Evolutionary conservation across 768 basidiomycete species (phyloP).

Genomic region (Psilocybe cubensis): DNA sequence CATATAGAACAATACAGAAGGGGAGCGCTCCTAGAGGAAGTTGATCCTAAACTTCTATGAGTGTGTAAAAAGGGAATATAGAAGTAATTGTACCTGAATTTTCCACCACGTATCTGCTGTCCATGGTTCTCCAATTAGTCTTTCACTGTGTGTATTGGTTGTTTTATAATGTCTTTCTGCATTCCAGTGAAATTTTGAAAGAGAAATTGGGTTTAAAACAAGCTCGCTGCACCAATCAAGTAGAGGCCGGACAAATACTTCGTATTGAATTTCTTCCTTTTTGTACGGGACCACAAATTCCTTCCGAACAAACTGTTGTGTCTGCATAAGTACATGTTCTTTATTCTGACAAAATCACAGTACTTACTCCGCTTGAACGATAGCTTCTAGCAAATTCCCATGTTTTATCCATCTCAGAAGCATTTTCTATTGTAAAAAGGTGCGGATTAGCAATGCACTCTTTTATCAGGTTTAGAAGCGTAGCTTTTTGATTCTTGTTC

Average conservation of each 20-base stretch:
- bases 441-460: background rate
- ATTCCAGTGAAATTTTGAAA: slow-evolving; percentile 22
- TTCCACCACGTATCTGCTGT: slow-evolving; percentile 40
- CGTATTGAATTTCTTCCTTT: background rate
- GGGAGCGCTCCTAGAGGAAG: slow-evolving; percentile 30
- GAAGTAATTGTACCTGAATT: slow-evolving; percentile 32
- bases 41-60: slow-evolving; percentile 7
- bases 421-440: background rate
- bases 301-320: slow-evolving; percentile 11
- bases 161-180: slow-evolving; percentile 23
- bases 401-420: background rate
- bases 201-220: slow-evolving; percentile 25
- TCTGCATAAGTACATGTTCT: background rate
- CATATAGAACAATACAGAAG: slow-evolving; percentile 38
- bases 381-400: slow-evolving; percentile 11
- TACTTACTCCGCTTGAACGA: background rate
- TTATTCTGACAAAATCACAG: background rate
- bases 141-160: slow-evolving; percentile 23
- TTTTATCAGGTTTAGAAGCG: background rate
- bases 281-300: slow-evolving; percentile 6
- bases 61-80: background rate
- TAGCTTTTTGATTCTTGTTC: slow-evolving; percentile 6
- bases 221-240: slow-evolving; percentile 23
- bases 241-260: slow-evolving; percentile 7
- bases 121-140: slow-evolving; percentile 40